Evolutionary conservation across 2,329 filamentous ascomycete genomes (phyloP).

Genomic region (Fusarium tjaetaba): DNA sequence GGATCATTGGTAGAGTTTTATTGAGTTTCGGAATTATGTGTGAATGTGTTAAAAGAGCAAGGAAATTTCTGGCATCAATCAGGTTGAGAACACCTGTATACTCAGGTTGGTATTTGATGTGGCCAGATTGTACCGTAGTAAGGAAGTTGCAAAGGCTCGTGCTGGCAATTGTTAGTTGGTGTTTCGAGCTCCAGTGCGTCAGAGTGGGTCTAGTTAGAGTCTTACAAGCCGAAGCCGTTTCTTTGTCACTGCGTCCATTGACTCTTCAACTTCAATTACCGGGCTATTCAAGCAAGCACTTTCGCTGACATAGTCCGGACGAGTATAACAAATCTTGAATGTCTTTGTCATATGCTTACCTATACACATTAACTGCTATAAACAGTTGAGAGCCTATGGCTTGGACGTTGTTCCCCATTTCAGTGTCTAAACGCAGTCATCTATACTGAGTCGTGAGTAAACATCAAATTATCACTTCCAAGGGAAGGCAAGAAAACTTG

Average conservation of each 20-base stretch:
- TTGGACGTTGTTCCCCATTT: neutral
- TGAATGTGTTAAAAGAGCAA: neutral
- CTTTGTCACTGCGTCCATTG: neutral
- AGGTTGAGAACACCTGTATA: neutral
- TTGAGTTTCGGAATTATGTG: neutral
- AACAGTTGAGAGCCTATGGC: neutral
- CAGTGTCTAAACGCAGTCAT: slow-evolving; percentile 2
- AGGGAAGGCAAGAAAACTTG: neutral
- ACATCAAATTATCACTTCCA: neutral
- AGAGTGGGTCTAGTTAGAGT: slow-evolving; percentile 38
- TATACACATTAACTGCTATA: neutral
- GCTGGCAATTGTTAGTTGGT: slow-evolving; percentile 25
- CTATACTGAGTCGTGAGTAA: neutral
- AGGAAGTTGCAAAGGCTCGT: slow-evolving; percentile 13
- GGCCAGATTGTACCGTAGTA: slow-evolving; percentile 31
- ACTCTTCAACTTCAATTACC: neutral
- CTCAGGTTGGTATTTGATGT: slow-evolving; percentile 18
- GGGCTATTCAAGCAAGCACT: neutral
- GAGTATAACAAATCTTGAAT: neutral
- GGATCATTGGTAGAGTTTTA: slow-evolving; percentile 32
- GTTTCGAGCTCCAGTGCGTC: slow-evolving; percentile 38
- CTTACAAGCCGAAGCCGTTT: neutral
- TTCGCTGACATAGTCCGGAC: neutral
- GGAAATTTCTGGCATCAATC: neutral
- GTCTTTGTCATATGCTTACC: neutral